Conservation (phyloP, 129 eudicot species). For the Pulicaria dysenterica region DNA sequence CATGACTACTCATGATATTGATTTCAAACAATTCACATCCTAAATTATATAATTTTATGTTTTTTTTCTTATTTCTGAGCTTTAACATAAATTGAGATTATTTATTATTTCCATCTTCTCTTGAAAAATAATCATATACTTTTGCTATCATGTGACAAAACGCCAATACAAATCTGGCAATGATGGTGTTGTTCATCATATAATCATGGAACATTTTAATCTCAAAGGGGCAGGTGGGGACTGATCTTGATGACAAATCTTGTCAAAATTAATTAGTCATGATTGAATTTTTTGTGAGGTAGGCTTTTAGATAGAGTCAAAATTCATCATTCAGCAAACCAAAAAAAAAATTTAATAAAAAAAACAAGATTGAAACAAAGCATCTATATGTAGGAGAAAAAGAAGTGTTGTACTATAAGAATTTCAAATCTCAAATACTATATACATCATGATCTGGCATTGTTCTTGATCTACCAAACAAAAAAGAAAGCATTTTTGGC, state of each 20-base stretch:
- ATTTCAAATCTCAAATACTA: conserved; percentile 39
- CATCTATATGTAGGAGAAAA: neutral
- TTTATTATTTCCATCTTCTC: neutral
- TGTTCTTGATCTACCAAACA: conserved; percentile 42
- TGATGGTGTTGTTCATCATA: conserved; percentile 11
- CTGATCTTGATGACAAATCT: conserved; percentile 37
- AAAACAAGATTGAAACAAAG: conserved; percentile 25
- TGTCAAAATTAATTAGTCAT: conserved; percentile 37
- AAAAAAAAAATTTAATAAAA: neutral
- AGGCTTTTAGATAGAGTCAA: conserved; percentile 28
- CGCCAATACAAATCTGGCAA: conserved; percentile 1
- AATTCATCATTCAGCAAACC: conserved; percentile 16
- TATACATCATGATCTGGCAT: conserved; percentile 52
- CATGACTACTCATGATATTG: neutral
- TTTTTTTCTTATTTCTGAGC: neutral
- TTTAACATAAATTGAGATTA: neutral
- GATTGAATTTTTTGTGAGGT: conserved; percentile 34
- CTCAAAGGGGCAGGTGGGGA: conserved; percentile 39
- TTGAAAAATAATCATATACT: neutral
- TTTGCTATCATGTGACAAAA: conserved; percentile 14
- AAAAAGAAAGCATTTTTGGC: conserved; percentile 29
- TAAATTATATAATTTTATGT: neutral
- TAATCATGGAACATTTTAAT: conserved; percentile 20
- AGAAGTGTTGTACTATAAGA: conserved; percentile 23
- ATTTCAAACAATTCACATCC: neutral